A percentile compares a stretch with the other conserved stretches of the same genome.
These are phyloP conservation scores for Auxenochlorella pyrenoidosa DNA, from an alignment of 139 green algal species.

Conservation along the genomic window DNA sequence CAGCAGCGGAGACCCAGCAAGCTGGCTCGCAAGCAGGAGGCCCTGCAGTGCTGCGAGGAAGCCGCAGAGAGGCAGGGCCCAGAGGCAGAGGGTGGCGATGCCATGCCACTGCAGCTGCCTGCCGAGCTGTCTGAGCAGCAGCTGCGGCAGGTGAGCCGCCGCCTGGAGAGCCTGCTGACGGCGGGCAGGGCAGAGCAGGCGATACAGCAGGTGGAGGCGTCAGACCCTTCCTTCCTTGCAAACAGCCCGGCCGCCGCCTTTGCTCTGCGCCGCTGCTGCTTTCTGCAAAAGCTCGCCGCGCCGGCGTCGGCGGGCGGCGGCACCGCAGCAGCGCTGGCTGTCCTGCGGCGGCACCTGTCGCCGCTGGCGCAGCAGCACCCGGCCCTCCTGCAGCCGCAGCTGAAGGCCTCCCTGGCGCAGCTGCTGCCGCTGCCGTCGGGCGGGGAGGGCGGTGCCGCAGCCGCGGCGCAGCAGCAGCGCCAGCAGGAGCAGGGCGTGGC, in stretches of 20 bases:
- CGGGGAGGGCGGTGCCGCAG: not conserved
- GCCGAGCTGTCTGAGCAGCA: conserved; percentile 24
- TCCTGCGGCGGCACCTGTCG: conserved; percentile 15
- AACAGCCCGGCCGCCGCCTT: conserved; percentile 4
- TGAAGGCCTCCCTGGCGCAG: conserved; percentile 13
- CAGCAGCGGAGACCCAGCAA: conserved; percentile 10
- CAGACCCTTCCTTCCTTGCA: conserved; percentile 1
- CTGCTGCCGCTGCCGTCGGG: conserved; percentile 17
- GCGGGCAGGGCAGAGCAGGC: not conserved
- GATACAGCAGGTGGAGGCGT: not conserved
- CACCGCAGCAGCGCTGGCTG: not conserved
- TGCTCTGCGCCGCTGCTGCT: conserved; percentile 29
- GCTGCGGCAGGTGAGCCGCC: not conserved
- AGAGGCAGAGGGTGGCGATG: not conserved
- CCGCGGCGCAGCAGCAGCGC: not conserved
- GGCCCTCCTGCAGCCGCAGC: conserved; percentile 11
- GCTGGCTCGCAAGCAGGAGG: not conserved
- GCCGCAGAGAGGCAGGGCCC: no score
- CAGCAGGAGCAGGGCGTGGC: not conserved
- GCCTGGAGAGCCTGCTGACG: conserved; percentile 1
- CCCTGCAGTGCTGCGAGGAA: no score
- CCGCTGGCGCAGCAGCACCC: conserved; percentile 18
- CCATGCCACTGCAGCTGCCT: not conserved
- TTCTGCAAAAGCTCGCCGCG: not conserved
- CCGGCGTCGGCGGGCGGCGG: not conserved